Evolutionary conservation across 345 rosid genomes (phyloP), one percentile per base, ranked within the genome.

Genomic region (Brassica incana): DNA sequence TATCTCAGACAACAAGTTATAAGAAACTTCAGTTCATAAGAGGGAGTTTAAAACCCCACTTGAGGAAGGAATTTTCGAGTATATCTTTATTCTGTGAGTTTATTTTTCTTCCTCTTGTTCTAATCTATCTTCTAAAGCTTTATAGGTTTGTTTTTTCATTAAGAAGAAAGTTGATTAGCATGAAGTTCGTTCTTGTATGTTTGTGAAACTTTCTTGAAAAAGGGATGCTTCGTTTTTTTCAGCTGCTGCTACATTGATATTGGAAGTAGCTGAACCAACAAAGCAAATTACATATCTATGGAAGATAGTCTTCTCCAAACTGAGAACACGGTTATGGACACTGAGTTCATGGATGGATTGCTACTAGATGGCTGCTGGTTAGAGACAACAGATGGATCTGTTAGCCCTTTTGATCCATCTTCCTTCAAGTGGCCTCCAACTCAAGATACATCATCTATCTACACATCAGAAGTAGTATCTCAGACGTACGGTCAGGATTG

Each of bases 281-380:
- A 40, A 40, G 48, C 48, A 10, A 2, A 40, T 63, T 56, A 30
- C 59, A 36, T 52, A 7, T 62, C 66, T 36, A 92, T 94, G 97
- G 97, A 88, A 72, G 90, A 90, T 71, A 76, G 78, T 64, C 43
- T 74, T 75, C 83, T 87, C 16, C 85, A 90, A 58, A 77, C 87
- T 3, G 83, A 81, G 54, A 69, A 84, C 40, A 72, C 87, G 4
- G 71, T 82, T 18, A 90, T 90, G 97, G 97, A 95, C 73, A 74
- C 83, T 29, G 95, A 88, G 54, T 85, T 40, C 85, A 87, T 95
- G 87, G 88, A 95, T 81, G 93, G 90, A 18, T 81, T 95, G 78
- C 75, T 95, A 68, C 82, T 91, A 30, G 95, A 92, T 54, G 99
- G 99, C 52, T 95, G 93, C 88, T 95, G 99, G 97, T 81, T 91